Conservation (phyloP, 225 moss, liverwort and hornwort species). For the Neckera pumila region DNA sequence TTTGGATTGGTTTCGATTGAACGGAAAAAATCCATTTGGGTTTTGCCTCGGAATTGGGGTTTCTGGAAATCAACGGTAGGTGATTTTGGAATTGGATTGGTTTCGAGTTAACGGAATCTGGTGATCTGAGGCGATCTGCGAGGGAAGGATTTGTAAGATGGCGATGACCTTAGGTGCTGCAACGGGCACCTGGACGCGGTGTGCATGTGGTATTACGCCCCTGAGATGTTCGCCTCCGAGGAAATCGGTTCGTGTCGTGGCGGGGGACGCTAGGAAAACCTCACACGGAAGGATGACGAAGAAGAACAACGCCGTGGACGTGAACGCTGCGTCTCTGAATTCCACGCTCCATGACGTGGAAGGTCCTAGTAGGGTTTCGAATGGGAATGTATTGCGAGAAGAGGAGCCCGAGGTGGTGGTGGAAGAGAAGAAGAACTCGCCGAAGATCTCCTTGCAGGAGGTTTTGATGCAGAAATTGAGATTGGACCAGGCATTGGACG, state of each 20-base stretch:
- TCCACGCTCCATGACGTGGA: background rate
- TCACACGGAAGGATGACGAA: constrained; percentile 11
- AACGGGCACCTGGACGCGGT: constrained; percentile 4
- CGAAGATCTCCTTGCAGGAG: background rate
- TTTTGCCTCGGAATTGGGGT: too few relatives aligned
- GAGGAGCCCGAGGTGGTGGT: background rate
- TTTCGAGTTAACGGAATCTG: too few relatives aligned
- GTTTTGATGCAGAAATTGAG: constrained; percentile 20
- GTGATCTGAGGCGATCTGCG: background rate
- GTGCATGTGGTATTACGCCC: background rate
- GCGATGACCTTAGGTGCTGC: constrained; percentile 18
- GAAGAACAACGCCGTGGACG: constrained; percentile 39
- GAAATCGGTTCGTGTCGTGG: background rate
- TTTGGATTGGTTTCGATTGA: too few relatives aligned
- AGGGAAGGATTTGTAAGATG: constrained; percentile 1
- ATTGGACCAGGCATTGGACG: constrained; percentile 48
- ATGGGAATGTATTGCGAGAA: background rate
- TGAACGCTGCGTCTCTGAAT: constrained; percentile 13
- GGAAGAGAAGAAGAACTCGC: background rate
- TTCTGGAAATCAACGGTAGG: too few relatives aligned
- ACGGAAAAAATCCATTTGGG: too few relatives aligned
- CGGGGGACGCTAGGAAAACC: background rate
- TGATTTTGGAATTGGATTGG: too few relatives aligned
- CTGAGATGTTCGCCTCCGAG: background rate
- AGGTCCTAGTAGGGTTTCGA: background rate